These are phyloP conservation scores for Microsporum audouinii DNA, from an alignment of 2,329 filamentous ascomycete species.

Conservation along the genomic window DNA sequence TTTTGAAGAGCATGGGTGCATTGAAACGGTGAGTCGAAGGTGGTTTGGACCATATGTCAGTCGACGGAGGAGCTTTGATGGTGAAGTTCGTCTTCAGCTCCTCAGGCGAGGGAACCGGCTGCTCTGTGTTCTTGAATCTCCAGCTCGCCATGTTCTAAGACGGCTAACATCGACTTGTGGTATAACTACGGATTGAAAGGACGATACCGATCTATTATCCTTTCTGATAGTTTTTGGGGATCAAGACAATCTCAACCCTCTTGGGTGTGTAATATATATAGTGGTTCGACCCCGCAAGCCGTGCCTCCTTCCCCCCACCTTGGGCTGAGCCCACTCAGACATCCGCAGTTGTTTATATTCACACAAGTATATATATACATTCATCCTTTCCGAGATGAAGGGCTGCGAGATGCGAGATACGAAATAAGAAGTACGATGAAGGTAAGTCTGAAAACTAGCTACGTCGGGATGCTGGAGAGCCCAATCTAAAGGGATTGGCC, in stretches of 20 bases:
- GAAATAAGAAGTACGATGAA: not conserved
- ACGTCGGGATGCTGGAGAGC: not conserved
- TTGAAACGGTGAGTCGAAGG: slow-evolving; percentile 55
- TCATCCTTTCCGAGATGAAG: too few species aligned
- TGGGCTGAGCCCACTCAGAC: not conserved
- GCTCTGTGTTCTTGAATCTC: slow-evolving; percentile 25
- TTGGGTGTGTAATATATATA: not conserved
- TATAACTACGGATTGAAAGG: too few species aligned
- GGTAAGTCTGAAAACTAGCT: too few species aligned
- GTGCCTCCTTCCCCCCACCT: not conserved
- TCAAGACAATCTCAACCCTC: too few species aligned
- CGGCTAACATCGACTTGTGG: not conserved
- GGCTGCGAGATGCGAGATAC: not conserved
- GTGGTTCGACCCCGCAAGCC: not conserved
- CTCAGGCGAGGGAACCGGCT: slow-evolving; percentile 22
- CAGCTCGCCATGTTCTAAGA: not conserved
- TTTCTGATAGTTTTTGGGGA: too few species aligned
- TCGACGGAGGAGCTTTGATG: slow-evolving; percentile 48
- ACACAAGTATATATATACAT: too few species aligned
- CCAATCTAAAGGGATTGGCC: not conserved
- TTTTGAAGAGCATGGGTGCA: slow-evolving; percentile 37
- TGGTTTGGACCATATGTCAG: slow-evolving; percentile 69
- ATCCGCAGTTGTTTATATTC: too few species aligned
- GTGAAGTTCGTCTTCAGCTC: slow-evolving; percentile 34
- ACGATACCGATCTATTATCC: too few species aligned